A percentile compares a stretch with the other conserved stretches of the same genome.
Conservation (phyloP, 2,329 filamentous ascomycete species). For the Pezicula neosporulosa region DNA sequence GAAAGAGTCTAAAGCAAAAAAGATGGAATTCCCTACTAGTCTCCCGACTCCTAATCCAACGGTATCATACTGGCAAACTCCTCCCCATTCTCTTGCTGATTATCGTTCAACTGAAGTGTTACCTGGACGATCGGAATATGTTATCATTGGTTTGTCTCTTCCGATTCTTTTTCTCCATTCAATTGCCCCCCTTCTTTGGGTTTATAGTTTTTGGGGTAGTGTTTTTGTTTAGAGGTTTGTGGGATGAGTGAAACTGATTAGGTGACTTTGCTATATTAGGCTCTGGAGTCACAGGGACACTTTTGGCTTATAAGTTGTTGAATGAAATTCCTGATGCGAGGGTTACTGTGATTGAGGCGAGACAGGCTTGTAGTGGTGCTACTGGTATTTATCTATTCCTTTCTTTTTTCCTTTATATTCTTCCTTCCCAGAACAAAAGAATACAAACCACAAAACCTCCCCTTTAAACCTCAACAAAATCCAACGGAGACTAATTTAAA, state of each 20-base stretch:
- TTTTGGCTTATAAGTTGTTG: conserved; percentile 21
- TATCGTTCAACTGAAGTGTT: conserved; percentile 24
- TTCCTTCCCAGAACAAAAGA: background rate
- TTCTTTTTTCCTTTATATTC: background rate
- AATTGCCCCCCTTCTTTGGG: no score
- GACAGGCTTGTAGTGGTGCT: conserved; percentile 26
- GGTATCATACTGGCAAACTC: conserved; percentile 29
- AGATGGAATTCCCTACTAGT: conserved; percentile 7
- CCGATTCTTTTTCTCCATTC: no score
- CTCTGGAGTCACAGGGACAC: conserved; percentile 14
- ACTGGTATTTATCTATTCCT: conserved; percentile 5
- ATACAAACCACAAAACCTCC: background rate
- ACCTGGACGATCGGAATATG: conserved; percentile 9
- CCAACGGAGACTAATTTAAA: no score
- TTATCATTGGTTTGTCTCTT: conserved; percentile 10
- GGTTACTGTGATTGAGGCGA: conserved; percentile 27
- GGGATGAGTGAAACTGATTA: no score
- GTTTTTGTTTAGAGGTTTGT: no score
- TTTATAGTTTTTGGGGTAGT: no score
- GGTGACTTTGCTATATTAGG: no score
- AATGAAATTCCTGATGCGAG: conserved; percentile 16
- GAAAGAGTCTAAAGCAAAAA: background rate
- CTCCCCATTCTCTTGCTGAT: conserved; percentile 24
- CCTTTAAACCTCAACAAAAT: background rate
- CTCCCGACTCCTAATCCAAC: conserved; percentile 26